These are phyloP conservation scores for Wallacemonas collosoma DNA, from an alignment of 208 protist species.

Conservation along the genomic window DNA sequence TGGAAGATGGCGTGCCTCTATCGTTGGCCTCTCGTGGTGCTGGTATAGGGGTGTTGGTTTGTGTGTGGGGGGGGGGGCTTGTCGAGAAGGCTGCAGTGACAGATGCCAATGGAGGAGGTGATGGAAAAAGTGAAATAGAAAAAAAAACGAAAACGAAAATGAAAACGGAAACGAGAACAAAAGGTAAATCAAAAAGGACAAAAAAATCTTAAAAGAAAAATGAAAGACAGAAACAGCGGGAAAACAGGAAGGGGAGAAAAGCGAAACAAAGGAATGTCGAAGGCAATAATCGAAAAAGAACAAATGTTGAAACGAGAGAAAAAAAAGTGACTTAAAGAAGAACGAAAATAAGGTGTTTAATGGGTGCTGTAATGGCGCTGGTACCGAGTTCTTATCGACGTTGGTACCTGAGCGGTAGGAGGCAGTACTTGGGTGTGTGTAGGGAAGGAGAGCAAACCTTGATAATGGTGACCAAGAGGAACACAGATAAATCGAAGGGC, in stretches of 20 bases:
- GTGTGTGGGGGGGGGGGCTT: too few relatives aligned
- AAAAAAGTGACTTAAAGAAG: conserved; percentile 16
- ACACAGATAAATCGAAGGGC: conserved; percentile 17
- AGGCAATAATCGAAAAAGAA: conserved; percentile 8
- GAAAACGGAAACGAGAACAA: background rate
- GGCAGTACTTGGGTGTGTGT: background rate
- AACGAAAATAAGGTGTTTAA: conserved; percentile 14
- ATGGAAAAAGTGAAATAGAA: conserved; percentile 9
- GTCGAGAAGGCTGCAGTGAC: background rate
- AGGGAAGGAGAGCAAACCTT: conserved; percentile 11
- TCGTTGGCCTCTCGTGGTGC: background rate
- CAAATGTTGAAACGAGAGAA: conserved; percentile 13
- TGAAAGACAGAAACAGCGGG: conserved; percentile 3
- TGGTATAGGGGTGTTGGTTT: too few relatives aligned
- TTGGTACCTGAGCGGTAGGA: background rate
- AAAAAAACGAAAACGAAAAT: conserved; percentile 17
- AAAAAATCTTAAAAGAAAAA: conserved; percentile 13
- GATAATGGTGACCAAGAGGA: conserved; percentile 4
- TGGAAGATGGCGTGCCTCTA: background rate
- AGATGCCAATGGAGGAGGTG: background rate
- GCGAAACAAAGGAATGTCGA: background rate
- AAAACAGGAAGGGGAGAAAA: conserved; percentile 3
- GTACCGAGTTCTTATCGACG: background rate
- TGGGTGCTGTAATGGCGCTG: background rate
- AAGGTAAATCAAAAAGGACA: conserved; percentile 13